These are phyloP conservation scores for Thuja plicata DNA, from an alignment of 83 land plant species.

Conservation along the genomic window DNA sequence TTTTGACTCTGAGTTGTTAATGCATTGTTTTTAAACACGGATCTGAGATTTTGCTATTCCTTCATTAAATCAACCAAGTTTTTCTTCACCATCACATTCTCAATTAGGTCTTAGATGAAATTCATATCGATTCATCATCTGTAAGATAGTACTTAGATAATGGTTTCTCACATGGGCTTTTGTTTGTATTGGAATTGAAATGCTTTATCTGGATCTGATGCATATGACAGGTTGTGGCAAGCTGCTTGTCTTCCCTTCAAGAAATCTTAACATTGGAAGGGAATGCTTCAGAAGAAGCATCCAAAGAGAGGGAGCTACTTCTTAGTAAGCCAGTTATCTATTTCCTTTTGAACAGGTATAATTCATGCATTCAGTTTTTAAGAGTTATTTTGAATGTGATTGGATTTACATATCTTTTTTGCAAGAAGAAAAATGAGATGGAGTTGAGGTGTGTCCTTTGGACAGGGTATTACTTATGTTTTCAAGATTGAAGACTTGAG, in stretches of 20 bases:
- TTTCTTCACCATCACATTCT: background rate
- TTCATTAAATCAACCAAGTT: too few species aligned
- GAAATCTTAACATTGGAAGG: slow-evolving; percentile 84
- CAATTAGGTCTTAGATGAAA: background rate
- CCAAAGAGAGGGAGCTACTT: slow-evolving; percentile 72
- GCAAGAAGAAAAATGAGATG: background rate
- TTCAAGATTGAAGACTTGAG: background rate
- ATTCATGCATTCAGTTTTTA: background rate
- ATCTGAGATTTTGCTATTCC: background rate
- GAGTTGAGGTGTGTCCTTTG: background rate
- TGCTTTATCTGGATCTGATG: background rate
- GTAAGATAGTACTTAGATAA: background rate
- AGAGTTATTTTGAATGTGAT: background rate
- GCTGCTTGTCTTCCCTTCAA: slow-evolving; percentile 80
- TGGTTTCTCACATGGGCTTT: background rate
- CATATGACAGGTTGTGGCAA: slow-evolving; percentile 82
- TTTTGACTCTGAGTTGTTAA: background rate
- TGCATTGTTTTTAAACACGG: background rate
- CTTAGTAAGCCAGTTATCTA: slow-evolving; percentile 73
- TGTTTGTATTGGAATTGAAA: background rate
- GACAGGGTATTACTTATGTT: background rate
- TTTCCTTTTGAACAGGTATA: slow-evolving; percentile 73
- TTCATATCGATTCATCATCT: background rate
- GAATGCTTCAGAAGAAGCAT: slow-evolving; percentile 65
- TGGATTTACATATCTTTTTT: background rate